Conservation (phyloP, 495 filamentous ascomycete genomes). For the Aspergillus kassunensis region DNA sequence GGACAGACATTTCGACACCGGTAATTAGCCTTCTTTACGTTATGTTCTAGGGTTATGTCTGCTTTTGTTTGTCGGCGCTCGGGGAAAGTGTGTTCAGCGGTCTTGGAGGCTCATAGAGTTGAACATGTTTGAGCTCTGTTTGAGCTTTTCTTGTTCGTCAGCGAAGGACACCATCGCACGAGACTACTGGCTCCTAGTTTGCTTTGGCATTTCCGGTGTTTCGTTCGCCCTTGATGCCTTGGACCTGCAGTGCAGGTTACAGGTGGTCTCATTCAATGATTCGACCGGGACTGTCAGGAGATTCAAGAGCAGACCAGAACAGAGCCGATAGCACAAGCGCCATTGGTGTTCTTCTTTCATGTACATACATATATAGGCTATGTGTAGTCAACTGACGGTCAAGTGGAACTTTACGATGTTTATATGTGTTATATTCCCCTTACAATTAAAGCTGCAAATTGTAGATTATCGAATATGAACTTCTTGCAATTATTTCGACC, state of each 20-base stretch:
- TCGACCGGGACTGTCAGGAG: neutral
- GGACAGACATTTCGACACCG: slow-evolving; percentile 34
- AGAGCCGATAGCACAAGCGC: neutral
- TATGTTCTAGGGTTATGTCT: slow-evolving; percentile 34
- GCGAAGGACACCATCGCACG: slow-evolving; percentile 7
- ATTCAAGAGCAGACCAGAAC: neutral
- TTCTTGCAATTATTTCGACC: no score
- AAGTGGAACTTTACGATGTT: slow-evolving; percentile 7
- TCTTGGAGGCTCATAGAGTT: slow-evolving; percentile 39
- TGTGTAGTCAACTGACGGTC: slow-evolving; percentile 19
- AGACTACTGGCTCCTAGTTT: neutral
- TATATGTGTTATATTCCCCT: neutral
- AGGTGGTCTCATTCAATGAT: neutral
- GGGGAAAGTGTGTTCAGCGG: slow-evolving; percentile 38
- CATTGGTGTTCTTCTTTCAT: slow-evolving; percentile 17
- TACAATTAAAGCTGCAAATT: no score
- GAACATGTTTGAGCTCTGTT: slow-evolving; percentile 16
- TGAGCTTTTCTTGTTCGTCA: slow-evolving; percentile 28
- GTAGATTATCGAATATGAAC: no score
- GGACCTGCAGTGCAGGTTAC: slow-evolving; percentile 6
- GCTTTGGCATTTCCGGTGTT: neutral
- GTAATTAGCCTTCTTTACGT: slow-evolving; percentile 38
- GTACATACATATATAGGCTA: slow-evolving; percentile 26
- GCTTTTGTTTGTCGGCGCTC: slow-evolving; percentile 40
- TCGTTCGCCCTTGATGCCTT: neutral